A percentile compares a stretch with the other conserved stretches of the same genome.
These are phyloP conservation scores for Alternaria incomplexa DNA, from an alignment of 2,329 filamentous ascomycete species.

Conservation along the genomic window DNA sequence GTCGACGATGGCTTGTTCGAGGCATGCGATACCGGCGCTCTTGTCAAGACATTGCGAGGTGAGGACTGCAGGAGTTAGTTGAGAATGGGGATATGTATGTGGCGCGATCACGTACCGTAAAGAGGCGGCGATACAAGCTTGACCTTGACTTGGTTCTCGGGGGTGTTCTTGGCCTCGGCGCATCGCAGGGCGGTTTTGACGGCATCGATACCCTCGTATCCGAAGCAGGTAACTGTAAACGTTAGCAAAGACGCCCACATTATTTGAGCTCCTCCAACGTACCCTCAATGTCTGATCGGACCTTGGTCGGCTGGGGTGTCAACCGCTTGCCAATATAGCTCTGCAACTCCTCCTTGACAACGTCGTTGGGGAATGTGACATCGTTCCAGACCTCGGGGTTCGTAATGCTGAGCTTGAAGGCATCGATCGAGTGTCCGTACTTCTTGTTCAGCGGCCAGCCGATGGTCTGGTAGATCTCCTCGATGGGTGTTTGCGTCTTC, in stretches of 20 bases:
- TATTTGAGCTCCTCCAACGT: conserved; percentile 68
- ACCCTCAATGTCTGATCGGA: conserved; percentile 90
- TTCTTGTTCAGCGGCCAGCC: conserved; percentile 98
- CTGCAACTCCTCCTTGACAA: conserved; percentile 87
- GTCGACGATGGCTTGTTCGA: conserved; percentile 89
- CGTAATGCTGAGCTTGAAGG: conserved; percentile 98
- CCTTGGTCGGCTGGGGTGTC: conserved; percentile 98
- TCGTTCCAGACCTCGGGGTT: conserved; percentile 97
- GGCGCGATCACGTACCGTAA: conserved; percentile 58
- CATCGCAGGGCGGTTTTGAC: conserved; percentile 91
- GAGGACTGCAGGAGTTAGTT: conserved; percentile 63
- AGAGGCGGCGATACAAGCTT: conserved; percentile 97
- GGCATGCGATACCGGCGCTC: conserved; percentile 77
- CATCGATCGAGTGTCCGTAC: conserved; percentile 94
- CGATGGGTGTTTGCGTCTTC: conserved; percentile 93
- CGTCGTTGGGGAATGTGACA: conserved; percentile 83
- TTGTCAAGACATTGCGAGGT: conserved; percentile 97
- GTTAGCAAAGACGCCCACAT: conserved; percentile 11
- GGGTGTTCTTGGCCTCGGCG: conserved; percentile 90
- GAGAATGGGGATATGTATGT: background rate
- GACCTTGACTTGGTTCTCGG: conserved; percentile 95
- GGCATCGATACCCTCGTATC: conserved; percentile 97
- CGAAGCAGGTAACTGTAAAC: conserved; percentile 55
- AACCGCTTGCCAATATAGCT: conserved; percentile 96
- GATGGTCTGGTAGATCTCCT: conserved; percentile 91